Base-by-base conservation (phyloP, 2,329 filamentous ascomycete genomes). In the Colletotrichum sp. region DNA sequence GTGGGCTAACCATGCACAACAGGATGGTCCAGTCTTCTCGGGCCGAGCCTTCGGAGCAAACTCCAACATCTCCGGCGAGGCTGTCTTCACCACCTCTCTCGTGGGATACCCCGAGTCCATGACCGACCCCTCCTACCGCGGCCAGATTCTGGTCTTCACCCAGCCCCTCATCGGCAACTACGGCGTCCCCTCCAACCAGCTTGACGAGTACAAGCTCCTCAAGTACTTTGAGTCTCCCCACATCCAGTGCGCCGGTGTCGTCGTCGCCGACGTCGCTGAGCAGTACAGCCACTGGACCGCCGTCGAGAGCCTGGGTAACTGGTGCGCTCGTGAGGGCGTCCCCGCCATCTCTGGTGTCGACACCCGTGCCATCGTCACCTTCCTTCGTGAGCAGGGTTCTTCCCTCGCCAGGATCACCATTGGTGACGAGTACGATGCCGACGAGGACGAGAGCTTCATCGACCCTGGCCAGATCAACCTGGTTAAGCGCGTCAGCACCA, bases 251-350 rank as follows among this genome's bases (percentile, higher is more conserved):
- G 95, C 95, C 77, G 97, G 96, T 86, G 94, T 99, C 68, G 96
- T 99, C 63, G 97, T 99, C 70, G 95, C 96, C 81, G 97, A 99
- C 84, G 96, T 96, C 78, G 96, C 97, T 60, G 90, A 95, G 84
- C 92, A 96, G 84, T 98, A 99, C 91, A 98, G 96, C 86, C 97
- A 99, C 85, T 99, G 97, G 97, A 99, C 97, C 77, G 97, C 97
- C 44, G 96, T 99, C 13, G 95, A 99, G 90, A 96, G 95, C 82
- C 88, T 99, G 82, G 91, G 94, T 79, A 91, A 98, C 81, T 99
- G 97, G 97, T 99, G 97, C 87, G 95, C 96, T 80, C 94, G 96
- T 76, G 97, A 99, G 88, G 97, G 97, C 80, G 94, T 99, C 44
- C 96, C 97, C 69, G 96, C 96, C 83, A 98, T 99, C 85, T 96